Evolutionary conservation across 2,329 filamentous ascomycete genomes (phyloP), one percentile per base, ranked within the genome.

Genomic region (Calycina herbarum): DNA sequence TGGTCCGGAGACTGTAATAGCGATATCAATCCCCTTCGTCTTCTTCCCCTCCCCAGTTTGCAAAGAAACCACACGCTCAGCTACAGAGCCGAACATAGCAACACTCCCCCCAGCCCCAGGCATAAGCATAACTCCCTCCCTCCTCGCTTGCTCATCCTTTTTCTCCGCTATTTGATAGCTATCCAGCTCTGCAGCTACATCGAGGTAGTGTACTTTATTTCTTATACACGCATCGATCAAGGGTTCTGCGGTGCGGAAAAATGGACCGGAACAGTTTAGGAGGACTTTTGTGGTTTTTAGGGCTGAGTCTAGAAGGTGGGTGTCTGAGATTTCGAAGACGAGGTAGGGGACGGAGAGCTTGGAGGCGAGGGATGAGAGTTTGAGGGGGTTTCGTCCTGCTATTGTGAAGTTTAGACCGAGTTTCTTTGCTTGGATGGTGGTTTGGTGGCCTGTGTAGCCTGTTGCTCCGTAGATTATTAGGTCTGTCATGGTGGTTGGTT

Each of bases 331-430:
- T 3, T 24, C 4, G 20, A 54, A 54, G 11, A 24, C 20, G 0
- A 24, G 24, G 20, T 27, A 27, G 20, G 48, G 48, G 7, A 54
- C 48, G 7, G 48, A 54, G 3, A 54, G 48, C 4, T 24, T 11
- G 20, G 20, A 27, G 8, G 48, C 20, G 7, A 54, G 48, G 20
- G 48, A 13, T 10, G n/a, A 5, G 48, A 54, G 48, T 15, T 54
- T 54, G 11, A 27, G 20, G 20, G 48, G 20, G 20, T 10, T 5
- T 24, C 48, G 8, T 7, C 48, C n/a, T 0, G 48, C 48, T 24
- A 54, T 54, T 24, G 48, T 54, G 20, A 54, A 27, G 74, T 87
- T 86, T 73, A 91, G 89, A 76, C 91, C 91, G 48, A 24, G 11
- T 13, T 24, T 24, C 13, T 54, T 54, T 24, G 48, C 48, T 27